phyloP scores from a whole-genome alignment of 2,329 filamentous ascomycete species.

The Ilyonectria sp. region DNA sequence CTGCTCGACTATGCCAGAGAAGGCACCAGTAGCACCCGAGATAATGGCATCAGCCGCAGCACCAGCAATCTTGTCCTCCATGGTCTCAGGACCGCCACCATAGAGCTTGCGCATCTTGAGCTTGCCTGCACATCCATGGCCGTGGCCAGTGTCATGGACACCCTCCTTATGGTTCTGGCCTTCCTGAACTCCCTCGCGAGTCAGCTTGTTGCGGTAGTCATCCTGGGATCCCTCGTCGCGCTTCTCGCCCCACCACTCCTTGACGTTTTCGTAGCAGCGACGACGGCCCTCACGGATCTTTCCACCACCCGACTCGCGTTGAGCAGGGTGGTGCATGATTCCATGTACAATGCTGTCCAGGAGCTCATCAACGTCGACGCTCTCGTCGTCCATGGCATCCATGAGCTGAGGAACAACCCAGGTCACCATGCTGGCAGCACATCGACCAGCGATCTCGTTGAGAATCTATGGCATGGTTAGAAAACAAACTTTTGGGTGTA shows the following conservation, averaged over 20 bases:
- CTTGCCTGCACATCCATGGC: slow-evolving; percentile 86
- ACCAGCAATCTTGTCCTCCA: slow-evolving; percentile 71
- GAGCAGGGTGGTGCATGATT: slow-evolving; percentile 90
- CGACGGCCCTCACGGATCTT: slow-evolving; percentile 80
- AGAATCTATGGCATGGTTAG: slow-evolving; percentile 66
- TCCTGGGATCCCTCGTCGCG: slow-evolving; percentile 67
- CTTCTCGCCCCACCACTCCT: slow-evolving; percentile 86
- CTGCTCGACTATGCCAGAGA: slow-evolving; percentile 63
- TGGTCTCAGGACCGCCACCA: slow-evolving; percentile 59
- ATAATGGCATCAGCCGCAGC: slow-evolving; percentile 71
- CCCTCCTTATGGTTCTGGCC: slow-evolving; percentile 91
- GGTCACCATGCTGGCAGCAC: slow-evolving; percentile 82
- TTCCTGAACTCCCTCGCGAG: slow-evolving; percentile 81
- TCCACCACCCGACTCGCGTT: slow-evolving; percentile 78
- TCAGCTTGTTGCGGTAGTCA: slow-evolving; percentile 81
- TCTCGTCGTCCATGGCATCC: slow-evolving; percentile 86
- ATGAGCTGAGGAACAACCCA: slow-evolving; percentile 95
- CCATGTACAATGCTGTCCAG: slow-evolving; percentile 85
- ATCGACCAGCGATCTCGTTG: slow-evolving; percentile 89
- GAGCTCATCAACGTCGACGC: slow-evolving; percentile 77
- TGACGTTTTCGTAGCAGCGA: slow-evolving; percentile 84
- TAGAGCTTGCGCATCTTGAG: slow-evolving; percentile 82
- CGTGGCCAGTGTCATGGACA: slow-evolving; percentile 86
- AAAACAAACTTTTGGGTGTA: not conserved
- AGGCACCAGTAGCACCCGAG: slow-evolving; percentile 68